Evolutionary conservation across 305 asterid species (phyloP), one percentile per base, ranked within the genome.

Genomic region (Fraxinus platypoda): DNA sequence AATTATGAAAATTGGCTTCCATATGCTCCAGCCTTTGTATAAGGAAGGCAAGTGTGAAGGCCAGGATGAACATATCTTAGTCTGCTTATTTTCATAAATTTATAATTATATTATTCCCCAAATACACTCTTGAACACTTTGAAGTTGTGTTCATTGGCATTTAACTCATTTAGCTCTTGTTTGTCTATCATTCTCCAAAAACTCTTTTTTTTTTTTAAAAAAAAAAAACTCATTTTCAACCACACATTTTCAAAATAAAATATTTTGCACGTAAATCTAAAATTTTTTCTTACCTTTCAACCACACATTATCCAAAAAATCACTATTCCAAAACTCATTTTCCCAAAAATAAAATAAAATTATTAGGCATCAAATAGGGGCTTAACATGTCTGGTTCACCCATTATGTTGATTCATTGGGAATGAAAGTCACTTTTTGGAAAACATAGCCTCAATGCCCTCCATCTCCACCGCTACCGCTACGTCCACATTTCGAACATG

Each of bases 11-110:
- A 38, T 38, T 38, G 59, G 6, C 59, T 49, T 4, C 0, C 5
- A 49, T 49, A 2, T 13, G 6, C 59, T 8, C 19, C 6, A 49
- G 6, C 59, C 1, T 13, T 49, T 15, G 0, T 49, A 15, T 28
- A 28, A 75, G 25, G 68, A 79, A 72, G 74, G 11, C 68, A 57
- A 7, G n/a, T 31, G 49, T 66, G 13, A 38, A 8, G 46, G 13
- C 21, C 15, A 12, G 38, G 38, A 23, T 9, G 77, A 38, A 38
- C 46, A 38, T 59, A 79, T 74, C 59, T 9, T 21, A 15, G 21
- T 78, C 66, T 79, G 35, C 43, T 33, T 23, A 72, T 52, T 76
- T 59, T 77, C 9, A 6, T 17, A 46, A 82, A 70, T 72, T 35
- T 8, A 38, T 38, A 38, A 8, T 38, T 2, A 7, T 6, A 3